These are phyloP conservation scores for Medicago arabica DNA, from an alignment of 306 rosid genomes.

Conservation along the genomic window DNA sequence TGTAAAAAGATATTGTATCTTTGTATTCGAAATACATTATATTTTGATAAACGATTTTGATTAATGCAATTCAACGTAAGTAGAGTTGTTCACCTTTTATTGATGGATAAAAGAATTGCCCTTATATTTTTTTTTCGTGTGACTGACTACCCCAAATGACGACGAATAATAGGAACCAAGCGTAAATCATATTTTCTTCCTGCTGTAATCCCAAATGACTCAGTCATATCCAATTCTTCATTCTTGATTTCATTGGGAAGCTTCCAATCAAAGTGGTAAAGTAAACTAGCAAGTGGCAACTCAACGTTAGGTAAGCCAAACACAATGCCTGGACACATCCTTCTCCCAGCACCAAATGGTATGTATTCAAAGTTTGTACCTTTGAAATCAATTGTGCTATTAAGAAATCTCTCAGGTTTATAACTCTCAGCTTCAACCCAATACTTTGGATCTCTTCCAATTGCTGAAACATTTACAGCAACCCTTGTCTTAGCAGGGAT, in stretches of 20 bases:
- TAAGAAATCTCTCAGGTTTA: background rate
- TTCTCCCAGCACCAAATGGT: background rate
- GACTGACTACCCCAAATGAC: too few relatives aligned
- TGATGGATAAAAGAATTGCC: too few relatives aligned
- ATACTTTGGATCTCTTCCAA: background rate
- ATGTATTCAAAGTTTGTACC: background rate
- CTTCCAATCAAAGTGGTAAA: conserved; percentile 17
- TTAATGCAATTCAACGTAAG: too few relatives aligned
- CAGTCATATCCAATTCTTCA: background rate
- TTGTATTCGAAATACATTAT: too few relatives aligned
- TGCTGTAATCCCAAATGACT: background rate
- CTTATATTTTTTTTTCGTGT: too few relatives aligned
- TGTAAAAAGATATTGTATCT: too few relatives aligned
- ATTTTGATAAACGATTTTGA: too few relatives aligned
- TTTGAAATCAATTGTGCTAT: background rate
- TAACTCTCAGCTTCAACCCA: conserved; percentile 7
- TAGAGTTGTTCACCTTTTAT: too few relatives aligned
- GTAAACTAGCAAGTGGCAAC: conserved; percentile 1
- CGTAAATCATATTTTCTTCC: background rate
- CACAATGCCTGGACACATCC: background rate
- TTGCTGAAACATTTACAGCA: background rate
- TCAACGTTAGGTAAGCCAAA: background rate
- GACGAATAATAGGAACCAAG: background rate
- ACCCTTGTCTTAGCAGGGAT: background rate
- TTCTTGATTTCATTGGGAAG: background rate